Percentiles rank a stretch among this genome's conserved stretches.
Conservation (phyloP, 208 protist species). For the Acanthamoeba pearcei region DNA sequence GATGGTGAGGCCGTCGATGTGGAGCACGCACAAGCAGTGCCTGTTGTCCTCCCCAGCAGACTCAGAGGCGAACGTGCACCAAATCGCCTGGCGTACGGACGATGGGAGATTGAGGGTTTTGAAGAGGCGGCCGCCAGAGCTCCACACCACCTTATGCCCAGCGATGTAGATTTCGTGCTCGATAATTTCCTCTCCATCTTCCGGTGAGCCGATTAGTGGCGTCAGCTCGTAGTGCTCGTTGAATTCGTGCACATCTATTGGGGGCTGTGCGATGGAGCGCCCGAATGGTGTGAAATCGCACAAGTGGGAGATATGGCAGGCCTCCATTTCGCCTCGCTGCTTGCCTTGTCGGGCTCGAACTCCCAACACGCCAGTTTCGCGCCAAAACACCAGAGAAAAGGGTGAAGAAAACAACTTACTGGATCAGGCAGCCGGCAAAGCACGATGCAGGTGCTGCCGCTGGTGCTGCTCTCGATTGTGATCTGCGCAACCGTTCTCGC, state of each 20-base stretch:
- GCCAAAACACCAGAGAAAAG: neutral
- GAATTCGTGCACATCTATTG: neutral
- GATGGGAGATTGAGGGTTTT: conserved; percentile 34
- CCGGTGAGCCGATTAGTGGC: neutral
- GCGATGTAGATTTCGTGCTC: conserved; percentile 36
- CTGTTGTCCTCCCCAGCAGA: neutral
- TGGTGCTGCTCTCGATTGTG: neutral
- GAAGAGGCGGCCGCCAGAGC: conserved; percentile 25
- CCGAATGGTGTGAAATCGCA: conserved; percentile 37
- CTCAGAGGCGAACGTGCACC: neutral
- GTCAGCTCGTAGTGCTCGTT: neutral
- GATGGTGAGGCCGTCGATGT: conserved; percentile 48
- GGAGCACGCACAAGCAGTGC: conserved; percentile 16
- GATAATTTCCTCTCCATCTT: neutral
- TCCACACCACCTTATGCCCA: conserved; percentile 20
- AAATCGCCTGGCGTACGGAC: conserved; percentile 10
- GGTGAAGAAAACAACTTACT: neutral
- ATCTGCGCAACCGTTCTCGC: neutral
- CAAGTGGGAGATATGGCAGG: conserved; percentile 15
- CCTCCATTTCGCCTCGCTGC: neutral
- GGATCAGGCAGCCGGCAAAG: neutral
- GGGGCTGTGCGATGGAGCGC: neutral
- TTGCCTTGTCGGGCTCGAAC: neutral
- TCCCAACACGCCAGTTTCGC: neutral
- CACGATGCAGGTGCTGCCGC: neutral